These are phyloP conservation scores for Talaromyces proteolyticus DNA, from an alignment of 495 filamentous ascomycete genomes.

Conservation along the genomic window DNA sequence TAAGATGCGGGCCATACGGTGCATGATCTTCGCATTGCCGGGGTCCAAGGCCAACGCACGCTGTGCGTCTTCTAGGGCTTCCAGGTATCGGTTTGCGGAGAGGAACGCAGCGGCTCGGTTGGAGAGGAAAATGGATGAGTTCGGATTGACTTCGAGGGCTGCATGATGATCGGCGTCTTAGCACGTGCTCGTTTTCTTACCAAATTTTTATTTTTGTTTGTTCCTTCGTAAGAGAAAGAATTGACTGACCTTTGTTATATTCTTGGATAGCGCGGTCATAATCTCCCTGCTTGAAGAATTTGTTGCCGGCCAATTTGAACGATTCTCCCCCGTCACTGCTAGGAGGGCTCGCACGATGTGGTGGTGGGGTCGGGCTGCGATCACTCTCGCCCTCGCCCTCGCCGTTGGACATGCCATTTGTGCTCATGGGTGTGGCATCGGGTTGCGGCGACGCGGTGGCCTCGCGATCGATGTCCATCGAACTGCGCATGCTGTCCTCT, in stretches of 20 bases:
- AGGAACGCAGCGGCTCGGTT: slow-evolving; percentile 95
- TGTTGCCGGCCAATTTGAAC: slow-evolving; percentile 90
- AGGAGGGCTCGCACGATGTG: slow-evolving; percentile 60
- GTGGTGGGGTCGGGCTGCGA: slow-evolving; percentile 69
- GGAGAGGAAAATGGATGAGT: slow-evolving; percentile 81
- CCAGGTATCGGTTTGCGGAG: slow-evolving; percentile 66
- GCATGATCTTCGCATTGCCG: slow-evolving; percentile 75
- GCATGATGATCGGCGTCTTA: slow-evolving; percentile 9
- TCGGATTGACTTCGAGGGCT: slow-evolving; percentile 70
- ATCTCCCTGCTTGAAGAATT: slow-evolving; percentile 89
- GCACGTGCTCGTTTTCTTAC: neutral
- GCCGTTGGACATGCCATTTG: slow-evolving; percentile 50
- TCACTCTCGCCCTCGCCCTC: slow-evolving; percentile 39
- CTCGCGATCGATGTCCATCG: slow-evolving; percentile 81
- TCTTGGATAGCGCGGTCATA: slow-evolving; percentile 81
- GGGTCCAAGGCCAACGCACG: slow-evolving; percentile 76
- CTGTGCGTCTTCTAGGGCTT: slow-evolving; percentile 81
- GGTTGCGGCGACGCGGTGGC: slow-evolving; percentile 33
- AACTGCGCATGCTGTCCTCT: slow-evolving; percentile 44
- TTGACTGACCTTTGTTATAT: slow-evolving; percentile 79
- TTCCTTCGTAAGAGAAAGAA: slow-evolving; percentile 1
- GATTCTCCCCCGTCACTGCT: slow-evolving; percentile 49
- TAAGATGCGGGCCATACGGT: slow-evolving; percentile 83
- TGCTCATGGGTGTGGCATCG: slow-evolving; percentile 27
- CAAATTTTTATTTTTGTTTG: neutral